Base-by-base conservation (phyloP, 257 asterid genomes). In the Ehretia macrophylla region DNA sequence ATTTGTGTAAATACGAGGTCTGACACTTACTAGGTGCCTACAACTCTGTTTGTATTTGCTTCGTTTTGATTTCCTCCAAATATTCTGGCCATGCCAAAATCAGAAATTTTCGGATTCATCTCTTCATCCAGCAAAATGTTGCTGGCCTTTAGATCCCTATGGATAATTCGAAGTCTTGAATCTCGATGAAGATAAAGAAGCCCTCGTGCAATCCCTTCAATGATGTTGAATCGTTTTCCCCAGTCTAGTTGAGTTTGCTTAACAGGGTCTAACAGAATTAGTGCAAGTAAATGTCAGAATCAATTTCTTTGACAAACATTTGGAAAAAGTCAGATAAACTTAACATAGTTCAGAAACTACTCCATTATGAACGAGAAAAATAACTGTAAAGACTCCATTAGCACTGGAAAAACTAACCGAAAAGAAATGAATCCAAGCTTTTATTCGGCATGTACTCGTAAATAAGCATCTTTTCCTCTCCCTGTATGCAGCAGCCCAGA, bases 1-100 rank as follows among this genome's bases (percentile, higher is more conserved):
- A 22, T 13, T 10, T 37, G 14, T 20, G 18, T 38, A 45, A 5
- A 19, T 5, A 37, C 23, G 39, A 54, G 38, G 35, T 32, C 13
- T 11, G 48, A 14, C 55, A 72, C 98, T 85, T 75, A 91, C 98
- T 76, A 85, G 55, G 98, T 91, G 47, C 98, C 98, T 0, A 85
- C 96, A 11, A 91, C 88, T 59, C 88, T 68, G 66, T 77, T 82
- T 32, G 98, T 91, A 73, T 82, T 83, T n/a, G 77, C 95, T 71
- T 91, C 96, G 49, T 82, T 76, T 73, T 91, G 87, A 69, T 79
- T 83, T 50, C 88, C 95, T 62, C 89, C 94, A 32, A 85, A 91
- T 49, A 85, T 85, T 77, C 95, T 75, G 32, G 98, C 98, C 96
- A 87, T 85, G 52, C 98, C 98, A 48, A 91, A 91, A 75, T 91